Percentiles rank a stretch among this genome's conserved stretches.
Conservation (phyloP, 805 yeast species). For the Sungouiella thailandica region DNA sequence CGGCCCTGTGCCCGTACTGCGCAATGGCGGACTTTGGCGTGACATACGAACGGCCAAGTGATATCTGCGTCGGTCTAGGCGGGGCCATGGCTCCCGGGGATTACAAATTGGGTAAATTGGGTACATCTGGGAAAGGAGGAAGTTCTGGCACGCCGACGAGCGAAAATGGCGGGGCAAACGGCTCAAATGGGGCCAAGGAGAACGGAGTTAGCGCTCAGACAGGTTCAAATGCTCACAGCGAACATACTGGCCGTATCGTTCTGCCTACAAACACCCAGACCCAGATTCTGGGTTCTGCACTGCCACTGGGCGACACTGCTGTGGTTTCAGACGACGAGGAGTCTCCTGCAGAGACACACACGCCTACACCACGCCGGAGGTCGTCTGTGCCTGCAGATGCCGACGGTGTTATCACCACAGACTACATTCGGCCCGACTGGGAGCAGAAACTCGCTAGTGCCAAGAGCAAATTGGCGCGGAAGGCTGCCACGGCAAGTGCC, state of each 20-base stretch:
- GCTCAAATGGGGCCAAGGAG: no score
- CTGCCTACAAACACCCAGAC: no score
- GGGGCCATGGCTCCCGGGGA: constrained; percentile 29
- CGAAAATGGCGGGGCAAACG: no score
- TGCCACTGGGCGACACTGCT: constrained; percentile 2
- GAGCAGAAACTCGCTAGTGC: constrained; percentile 68
- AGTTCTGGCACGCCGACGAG: no score
- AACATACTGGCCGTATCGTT: no score
- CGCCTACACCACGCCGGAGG: constrained; percentile 19
- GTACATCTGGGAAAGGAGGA: no score
- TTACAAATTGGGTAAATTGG: no score
- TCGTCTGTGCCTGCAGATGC: constrained; percentile 60
- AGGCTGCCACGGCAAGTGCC: constrained; percentile 92
- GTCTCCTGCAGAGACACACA: background rate
- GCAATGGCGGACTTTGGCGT: constrained; percentile 84
- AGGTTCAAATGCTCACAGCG: no score
- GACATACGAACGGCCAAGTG: constrained; percentile 61
- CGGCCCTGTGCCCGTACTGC: constrained; percentile 91
- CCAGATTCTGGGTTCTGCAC: no score
- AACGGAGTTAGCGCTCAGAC: background rate
- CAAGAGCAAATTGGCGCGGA: constrained; percentile 69
- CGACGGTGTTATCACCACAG: constrained; percentile 71
- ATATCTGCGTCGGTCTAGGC: constrained; percentile 51
- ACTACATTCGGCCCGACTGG: constrained; percentile 91
- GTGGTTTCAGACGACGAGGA: constrained; percentile 4